Base-by-base conservation (phyloP, 1,139 yeast species). In the Pichia sp. region DNA sequence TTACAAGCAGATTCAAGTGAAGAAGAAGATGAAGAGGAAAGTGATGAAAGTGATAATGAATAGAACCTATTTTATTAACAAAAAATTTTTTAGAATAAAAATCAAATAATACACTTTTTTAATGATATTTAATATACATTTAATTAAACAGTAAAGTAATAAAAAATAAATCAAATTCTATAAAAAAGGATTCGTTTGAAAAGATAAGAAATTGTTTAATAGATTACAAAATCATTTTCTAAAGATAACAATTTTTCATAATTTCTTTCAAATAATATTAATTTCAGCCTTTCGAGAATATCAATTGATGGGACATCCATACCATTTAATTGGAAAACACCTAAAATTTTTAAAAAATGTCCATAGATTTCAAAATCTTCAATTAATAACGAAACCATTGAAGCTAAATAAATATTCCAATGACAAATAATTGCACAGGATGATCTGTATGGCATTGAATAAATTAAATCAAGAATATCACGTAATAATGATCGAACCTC, bases 1-100 rank as follows among this genome's bases (percentile, higher is more conserved):
- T 73, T 92, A 47, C 73, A 76, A 58, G 86, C 80, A 61, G 95
- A 85, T 59, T 78, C 74, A 6, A 73, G 65, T 10, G 73, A 66
- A 9, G 72, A 67, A 24, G 62, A 54, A n/a, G 60, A 44, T 24
- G 40, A 40, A 4, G 50, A 47, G 24, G 48, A 44, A n/a, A 47
- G 42, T 5, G 49, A 42, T 11, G 42, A 35, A 27, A 40, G 41
- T 10, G 44, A 44, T 16, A 41, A 44, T 11, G 42, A 41, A 34
- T 40, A 36, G 16, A 11, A 24, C 16, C 27, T 26, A 20, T 22
- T 34, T 20, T 31, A 11, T 8, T 16, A 16, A 16, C 16, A 16
- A 16, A 16, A 16, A 16, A 16, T 16, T 16, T 16, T 16, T 16
- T 16, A 16, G 16, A 16, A 16, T 16, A 16, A 16, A 16, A 16